Conservation (phyloP, 2,329 filamentous ascomycete genomes). For the Aspergillus neotritici region DNA sequence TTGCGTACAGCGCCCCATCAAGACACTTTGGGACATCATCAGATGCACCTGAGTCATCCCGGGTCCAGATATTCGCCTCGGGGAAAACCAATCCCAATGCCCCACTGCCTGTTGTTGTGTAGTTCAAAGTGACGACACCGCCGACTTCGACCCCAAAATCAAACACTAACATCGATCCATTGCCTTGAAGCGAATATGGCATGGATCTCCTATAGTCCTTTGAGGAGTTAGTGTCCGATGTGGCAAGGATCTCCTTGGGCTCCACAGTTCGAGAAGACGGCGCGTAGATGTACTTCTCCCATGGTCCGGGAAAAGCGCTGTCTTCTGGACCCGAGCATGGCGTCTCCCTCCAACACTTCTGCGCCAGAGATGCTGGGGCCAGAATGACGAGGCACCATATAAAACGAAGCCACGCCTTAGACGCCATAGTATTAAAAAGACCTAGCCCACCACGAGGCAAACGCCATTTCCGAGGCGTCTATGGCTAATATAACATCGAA, state of each 20-base stretch:
- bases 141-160: conserved; percentile 57
- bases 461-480: no score
- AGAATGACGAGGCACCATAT: conserved; percentile 14
- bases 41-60: conserved; percentile 45
- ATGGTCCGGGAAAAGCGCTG: conserved; percentile 51
- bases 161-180: conserved; percentile 51
- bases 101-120: conserved; percentile 37
- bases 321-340: conserved; percentile 47
- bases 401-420: conserved; percentile 2
- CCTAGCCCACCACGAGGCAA: no score
- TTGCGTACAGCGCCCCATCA: conserved; percentile 38
- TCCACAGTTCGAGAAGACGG: conserved; percentile 48
- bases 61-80: conserved; percentile 46
- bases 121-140: conserved; percentile 50
- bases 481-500: no score
- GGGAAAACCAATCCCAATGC: conserved; percentile 45
- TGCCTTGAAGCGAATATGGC: conserved; percentile 33
- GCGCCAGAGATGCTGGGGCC: conserved; percentile 11
- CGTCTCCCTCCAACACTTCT: conserved; percentile 51
- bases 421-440: no score
- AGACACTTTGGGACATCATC: conserved; percentile 42
- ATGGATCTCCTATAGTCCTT: conserved; percentile 26
- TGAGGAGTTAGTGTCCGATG: conserved; percentile 22
- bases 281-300: conserved; percentile 56
- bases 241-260: conserved; percentile 42